These are phyloP conservation scores for Torulaspora microellipsoides DNA, from an alignment of 805 yeast genomes.

Conservation along the genomic window DNA sequence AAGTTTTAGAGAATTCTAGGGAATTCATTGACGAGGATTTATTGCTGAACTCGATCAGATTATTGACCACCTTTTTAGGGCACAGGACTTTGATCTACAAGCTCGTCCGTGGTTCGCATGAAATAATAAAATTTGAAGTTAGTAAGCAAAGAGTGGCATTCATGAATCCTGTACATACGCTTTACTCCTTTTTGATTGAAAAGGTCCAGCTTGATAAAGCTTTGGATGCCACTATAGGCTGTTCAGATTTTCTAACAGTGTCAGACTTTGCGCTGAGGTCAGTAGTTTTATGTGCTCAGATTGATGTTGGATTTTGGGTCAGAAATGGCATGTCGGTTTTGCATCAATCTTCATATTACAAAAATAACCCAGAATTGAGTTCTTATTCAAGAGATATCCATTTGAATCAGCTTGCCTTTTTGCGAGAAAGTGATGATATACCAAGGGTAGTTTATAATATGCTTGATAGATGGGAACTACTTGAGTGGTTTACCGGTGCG, in stretches of 20 bases:
- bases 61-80: conserved; percentile 34
- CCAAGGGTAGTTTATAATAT: conserved; percentile 51
- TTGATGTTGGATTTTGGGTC: conserved; percentile 64
- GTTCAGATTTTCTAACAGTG: conserved; percentile 41
- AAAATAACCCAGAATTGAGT: conserved; percentile 44
- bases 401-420: conserved; percentile 54
- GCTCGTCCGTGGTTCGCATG: conserved; percentile 22
- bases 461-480: conserved; percentile 58
- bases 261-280: conserved; percentile 58
- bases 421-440: conserved; percentile 48
- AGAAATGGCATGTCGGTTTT: conserved; percentile 60
- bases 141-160: conserved; percentile 51
- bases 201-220: conserved; percentile 25
- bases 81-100: conserved; percentile 25
- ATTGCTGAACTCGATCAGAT: conserved; percentile 34
- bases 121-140: conserved; percentile 38
- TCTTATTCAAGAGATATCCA: conserved; percentile 72
- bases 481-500: conserved; percentile 44
- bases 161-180: conserved; percentile 55
- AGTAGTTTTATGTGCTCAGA: conserved; percentile 57
- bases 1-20: conserved; percentile 19
- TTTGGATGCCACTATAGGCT: conserved; percentile 15
- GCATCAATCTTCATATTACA: conserved; percentile 48
- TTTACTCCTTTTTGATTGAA: conserved; percentile 43
- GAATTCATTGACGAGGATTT: conserved; percentile 14